Conservation (phyloP, 2,329 filamentous ascomycete species). For the Penicillium aurantiogriseum region DNA sequence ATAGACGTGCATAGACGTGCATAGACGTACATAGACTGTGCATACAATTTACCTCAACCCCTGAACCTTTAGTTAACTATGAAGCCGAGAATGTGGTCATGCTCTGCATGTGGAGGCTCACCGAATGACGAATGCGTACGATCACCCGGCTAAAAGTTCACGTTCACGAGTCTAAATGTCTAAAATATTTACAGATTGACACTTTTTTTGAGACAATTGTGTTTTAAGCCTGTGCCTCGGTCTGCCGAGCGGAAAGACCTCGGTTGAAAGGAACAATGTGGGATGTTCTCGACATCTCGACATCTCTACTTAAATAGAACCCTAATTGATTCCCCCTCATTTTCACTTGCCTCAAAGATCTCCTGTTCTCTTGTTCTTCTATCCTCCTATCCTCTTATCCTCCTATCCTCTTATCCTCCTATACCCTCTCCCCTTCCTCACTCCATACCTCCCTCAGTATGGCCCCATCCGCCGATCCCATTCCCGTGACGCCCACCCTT, state of each 20-base stretch:
- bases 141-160: not conserved
- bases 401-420: not conserved
- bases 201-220: not conserved
- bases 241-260: not conserved
- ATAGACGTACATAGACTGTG: not conserved
- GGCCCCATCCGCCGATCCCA: conserved; percentile 23
- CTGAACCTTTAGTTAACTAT: not conserved
- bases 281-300: not conserved
- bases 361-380: not conserved
- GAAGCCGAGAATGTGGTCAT: not conserved
- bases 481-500: conserved; percentile 11
- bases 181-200: not conserved
- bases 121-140: not conserved
- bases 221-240: conserved; percentile 10
- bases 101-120: conserved; percentile 1
- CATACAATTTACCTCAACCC: not conserved
- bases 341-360: not conserved
- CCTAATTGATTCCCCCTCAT: not conserved
- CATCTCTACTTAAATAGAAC: not conserved
- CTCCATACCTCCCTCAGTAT: conserved; percentile 10
- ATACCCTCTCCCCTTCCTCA: not conserved
- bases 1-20: not conserved
- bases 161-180: not conserved
- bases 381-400: not conserved
- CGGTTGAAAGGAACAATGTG: not conserved